Conservation (phyloP, 2,329 filamentous ascomycete genomes). For the Exophiala sideris region DNA sequence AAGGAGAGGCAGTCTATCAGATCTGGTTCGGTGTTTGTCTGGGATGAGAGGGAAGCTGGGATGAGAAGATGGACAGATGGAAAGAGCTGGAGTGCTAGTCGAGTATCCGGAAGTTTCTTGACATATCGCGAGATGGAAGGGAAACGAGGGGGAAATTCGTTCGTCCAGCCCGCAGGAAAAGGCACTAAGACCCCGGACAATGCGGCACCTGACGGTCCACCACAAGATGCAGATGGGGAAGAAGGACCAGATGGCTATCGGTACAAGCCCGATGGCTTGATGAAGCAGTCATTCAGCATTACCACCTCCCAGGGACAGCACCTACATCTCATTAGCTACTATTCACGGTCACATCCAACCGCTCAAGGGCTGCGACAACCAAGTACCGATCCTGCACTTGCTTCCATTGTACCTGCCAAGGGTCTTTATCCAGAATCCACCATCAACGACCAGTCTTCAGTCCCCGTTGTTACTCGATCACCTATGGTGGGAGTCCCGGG, state of each 20-base stretch:
- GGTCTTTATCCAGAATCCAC: constrained; percentile 97
- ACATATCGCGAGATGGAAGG: constrained; percentile 99
- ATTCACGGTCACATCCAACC: constrained; percentile 72
- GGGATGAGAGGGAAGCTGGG: constrained; percentile 96
- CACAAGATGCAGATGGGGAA: constrained; percentile 64
- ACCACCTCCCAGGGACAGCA: constrained; percentile 87
- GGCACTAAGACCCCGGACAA: constrained; percentile 79
- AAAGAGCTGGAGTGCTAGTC: constrained; percentile 97
- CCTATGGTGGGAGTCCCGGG: constrained; percentile 59
- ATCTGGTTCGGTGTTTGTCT: constrained; percentile 98
- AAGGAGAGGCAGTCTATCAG: constrained; percentile 96
- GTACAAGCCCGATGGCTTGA: constrained; percentile 93
- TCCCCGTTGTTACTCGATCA: constrained; percentile 75
- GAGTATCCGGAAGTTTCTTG: constrained; percentile 94
- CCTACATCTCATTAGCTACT: constrained; percentile 96
- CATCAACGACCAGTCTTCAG: constrained; percentile 76
- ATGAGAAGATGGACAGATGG: constrained; percentile 99
- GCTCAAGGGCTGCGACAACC: constrained; percentile 74
- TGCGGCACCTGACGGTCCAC: constrained; percentile 70
- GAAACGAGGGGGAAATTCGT: constrained; percentile 76
- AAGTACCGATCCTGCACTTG: constrained; percentile 72
- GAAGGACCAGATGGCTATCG: constrained; percentile 79
- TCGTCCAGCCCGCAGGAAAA: constrained; percentile 54
- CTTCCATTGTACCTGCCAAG: constrained; percentile 81
- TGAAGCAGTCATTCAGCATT: constrained; percentile 99